Base-by-base conservation (phyloP, 345 rosid species). In the Melastoma malabathricum region DNA sequence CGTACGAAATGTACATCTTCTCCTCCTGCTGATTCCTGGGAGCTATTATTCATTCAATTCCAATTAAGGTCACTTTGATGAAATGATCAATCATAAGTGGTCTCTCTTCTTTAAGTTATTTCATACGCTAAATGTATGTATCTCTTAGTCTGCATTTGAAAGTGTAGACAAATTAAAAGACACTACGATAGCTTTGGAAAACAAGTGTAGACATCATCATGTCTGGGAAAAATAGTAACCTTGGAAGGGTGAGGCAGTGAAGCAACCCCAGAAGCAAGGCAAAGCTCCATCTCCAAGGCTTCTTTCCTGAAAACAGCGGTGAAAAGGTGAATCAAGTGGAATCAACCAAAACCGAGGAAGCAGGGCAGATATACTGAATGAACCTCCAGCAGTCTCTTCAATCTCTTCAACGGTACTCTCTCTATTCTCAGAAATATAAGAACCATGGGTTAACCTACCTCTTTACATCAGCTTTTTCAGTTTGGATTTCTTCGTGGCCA, bases 1-100 rank as follows among this genome's bases (percentile, higher is more conserved):
- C 56, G 12, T 55, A 81, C 55, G 67, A 87, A 87, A 67, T 81
- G 77, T 50, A 85, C 84, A 74, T 87, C 94, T 51, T 76, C 77
- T 50, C 76, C 72, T 79, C 94, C 96, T 77, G 85, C 66, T 80
- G 79, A 87, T 59, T 68, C 89, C 96, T 87, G 96, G 82, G 64
- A 75, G 79, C 79, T 71, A 83, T 71, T 79, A 83, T 62, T 72
- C 57, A 52, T 68, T 65, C 63, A 55, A 81, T 46, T 23, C 77
- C 71, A 73, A 74, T 81, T 47, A 57, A 50, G 67, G 54, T 54
- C 59, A 31, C 47, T 54, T 52, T 44, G 43, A 56, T 25, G 18
- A 44, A 29, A 48, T 18, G 41, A 39, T 20, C 18, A 17, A 46
- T 20, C 4, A 44, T 22, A 27, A 34, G 2, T 25, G 27, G 51